A percentile compares a stretch with the other conserved stretches of the same genome.
phyloP scores from a whole-genome alignment of 192 early-diverging fungal species.

The Entomortierella beljakovae region DNA sequence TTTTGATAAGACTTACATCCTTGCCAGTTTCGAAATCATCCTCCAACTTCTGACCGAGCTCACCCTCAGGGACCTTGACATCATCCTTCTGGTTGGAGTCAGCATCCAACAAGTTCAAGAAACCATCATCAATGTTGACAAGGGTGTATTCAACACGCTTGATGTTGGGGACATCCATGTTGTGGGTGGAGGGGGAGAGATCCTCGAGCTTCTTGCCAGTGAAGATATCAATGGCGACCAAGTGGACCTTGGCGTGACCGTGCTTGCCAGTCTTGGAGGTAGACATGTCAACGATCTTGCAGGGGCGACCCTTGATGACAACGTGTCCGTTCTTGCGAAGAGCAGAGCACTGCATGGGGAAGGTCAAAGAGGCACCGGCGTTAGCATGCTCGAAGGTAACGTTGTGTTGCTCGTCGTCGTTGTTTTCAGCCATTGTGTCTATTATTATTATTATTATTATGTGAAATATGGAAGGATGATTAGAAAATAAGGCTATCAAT shows the following conservation, averaged over 20 bases:
- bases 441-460: no score
- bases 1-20: conserved; percentile 35
- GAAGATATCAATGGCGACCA: conserved; percentile 96
- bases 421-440: conserved; percentile 51
- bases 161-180: conserved; percentile 99
- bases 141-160: conserved; percentile 86
- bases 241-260: conserved; percentile 99
- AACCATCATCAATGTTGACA: conserved; percentile 91
- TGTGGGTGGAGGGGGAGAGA: conserved; percentile 99
- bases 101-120: conserved; percentile 85
- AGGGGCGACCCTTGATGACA: conserved; percentile 98
- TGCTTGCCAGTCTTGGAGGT: conserved; percentile 99
- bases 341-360: conserved; percentile 99
- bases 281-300: conserved; percentile 99
- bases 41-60: conserved; percentile 80
- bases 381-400: conserved; percentile 77
- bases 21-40: conserved; percentile 76
- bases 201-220: conserved; percentile 99
- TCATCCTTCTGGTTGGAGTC: conserved; percentile 94
- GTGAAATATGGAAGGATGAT: no score
- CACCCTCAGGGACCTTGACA: conserved; percentile 90
- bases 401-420: conserved; percentile 77
- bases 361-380: conserved; percentile 93
- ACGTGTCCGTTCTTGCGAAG: conserved; percentile 99
- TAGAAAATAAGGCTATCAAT: no score